A percentile compares a stretch with the other conserved stretches of the same genome.
phyloP scores from a whole-genome alignment of 768 basidiomycete genomes.

The Lanmaoa rubissima region DNA sequence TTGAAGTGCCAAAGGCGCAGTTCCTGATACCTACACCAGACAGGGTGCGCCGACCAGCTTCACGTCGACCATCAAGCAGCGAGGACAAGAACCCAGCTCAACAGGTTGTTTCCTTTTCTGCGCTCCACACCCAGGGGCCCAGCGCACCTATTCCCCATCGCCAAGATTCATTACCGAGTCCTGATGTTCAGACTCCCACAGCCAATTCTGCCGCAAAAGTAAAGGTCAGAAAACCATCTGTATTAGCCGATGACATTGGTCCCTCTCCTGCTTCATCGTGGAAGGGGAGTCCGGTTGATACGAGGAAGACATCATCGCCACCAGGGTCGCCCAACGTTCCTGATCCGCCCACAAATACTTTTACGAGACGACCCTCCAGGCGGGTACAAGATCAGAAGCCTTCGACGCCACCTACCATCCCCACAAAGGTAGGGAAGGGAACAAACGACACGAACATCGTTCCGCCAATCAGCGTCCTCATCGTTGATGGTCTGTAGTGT shows the following conservation, averaged over 20 bases:
- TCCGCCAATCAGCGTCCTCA: slow-evolving; percentile 95
- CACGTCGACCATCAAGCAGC: slow-evolving; percentile 27
- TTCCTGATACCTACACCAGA: slow-evolving; percentile 31
- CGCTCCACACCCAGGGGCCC: slow-evolving; percentile 24
- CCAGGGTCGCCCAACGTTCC: slow-evolving; percentile 32
- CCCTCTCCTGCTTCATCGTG: slow-evolving; percentile 16
- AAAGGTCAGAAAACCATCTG: slow-evolving; percentile 32
- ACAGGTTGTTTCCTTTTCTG: slow-evolving; percentile 28
- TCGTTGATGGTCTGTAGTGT: slow-evolving; percentile 82
- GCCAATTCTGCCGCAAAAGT: slow-evolving; percentile 12
- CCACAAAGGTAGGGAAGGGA: slow-evolving; percentile 50
- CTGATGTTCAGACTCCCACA: slow-evolving; percentile 17
- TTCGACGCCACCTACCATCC: slow-evolving; percentile 25
- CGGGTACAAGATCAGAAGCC: slow-evolving; percentile 33
- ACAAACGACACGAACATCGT: slow-evolving; percentile 69
- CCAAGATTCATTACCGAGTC: slow-evolving; percentile 26
- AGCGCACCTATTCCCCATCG: slow-evolving; percentile 13
- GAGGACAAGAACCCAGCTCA: slow-evolving; percentile 30
- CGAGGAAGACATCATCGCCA: slow-evolving; percentile 34
- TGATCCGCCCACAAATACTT: slow-evolving; percentile 22
- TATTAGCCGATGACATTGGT: slow-evolving; percentile 28
- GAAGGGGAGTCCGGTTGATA: slow-evolving; percentile 29
- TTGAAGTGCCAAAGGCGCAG: slow-evolving; percentile 49
- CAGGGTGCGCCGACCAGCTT: slow-evolving; percentile 23
- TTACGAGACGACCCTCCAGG: slow-evolving; percentile 31